Base-by-base conservation (phyloP, 1,284 basidiomycete genomes). In the Erythrobasidium hasegawianum region DNA sequence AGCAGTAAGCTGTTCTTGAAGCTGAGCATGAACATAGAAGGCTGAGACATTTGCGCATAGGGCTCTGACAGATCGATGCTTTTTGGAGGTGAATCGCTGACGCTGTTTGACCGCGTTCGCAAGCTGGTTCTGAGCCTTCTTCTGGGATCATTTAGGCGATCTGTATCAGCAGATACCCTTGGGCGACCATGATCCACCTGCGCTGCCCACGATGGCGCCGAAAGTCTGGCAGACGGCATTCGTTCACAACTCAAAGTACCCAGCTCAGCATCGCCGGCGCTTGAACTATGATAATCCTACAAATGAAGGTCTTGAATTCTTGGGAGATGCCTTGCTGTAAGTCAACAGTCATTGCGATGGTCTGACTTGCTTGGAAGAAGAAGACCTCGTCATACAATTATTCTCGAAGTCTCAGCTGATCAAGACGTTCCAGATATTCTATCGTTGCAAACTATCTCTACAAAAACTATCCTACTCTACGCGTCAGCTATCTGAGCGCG, bases 291-390 rank as follows among this genome's bases (percentile, higher is more conserved):
- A 65, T 26, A 55, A 55, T 20, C 55, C 45, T 41, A 52, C 57
- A 22, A 65, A 65, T 43, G 62, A 65, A 38, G 27, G 62, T n/a
- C 62, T 65, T 27, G 62, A 65, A 49, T 65, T 55, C 53, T 40
- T 65, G 16, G 62, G 62, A 50, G 62, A 65, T 53, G 62, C 62
- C 20, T 40, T 65, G n/a, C 62, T 65, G 62, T 65, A 38, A 24
- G 62, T 41, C n/a, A n/a, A n/a, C n/a, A n/a, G n/a, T n/a, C n/a
- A n/a, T n/a, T n/a, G 16, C 18, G 39, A n/a, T 57, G 55, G 9
- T 38, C 22, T 10, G 1, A 29, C 58, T 4, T 52, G 2, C 10
- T 52, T 27, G 18, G 5, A n/a, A 33, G 24, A 10, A 13, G 49
- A n/a, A 43, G 22, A 22, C 26, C 49, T 22, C 40, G 3, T 14